Percentiles rank a stretch among this genome's conserved stretches.
phyloP scores from a whole-genome alignment of 1,139 yeast genomes.

The Barnettozyma hawaiiensis region DNA sequence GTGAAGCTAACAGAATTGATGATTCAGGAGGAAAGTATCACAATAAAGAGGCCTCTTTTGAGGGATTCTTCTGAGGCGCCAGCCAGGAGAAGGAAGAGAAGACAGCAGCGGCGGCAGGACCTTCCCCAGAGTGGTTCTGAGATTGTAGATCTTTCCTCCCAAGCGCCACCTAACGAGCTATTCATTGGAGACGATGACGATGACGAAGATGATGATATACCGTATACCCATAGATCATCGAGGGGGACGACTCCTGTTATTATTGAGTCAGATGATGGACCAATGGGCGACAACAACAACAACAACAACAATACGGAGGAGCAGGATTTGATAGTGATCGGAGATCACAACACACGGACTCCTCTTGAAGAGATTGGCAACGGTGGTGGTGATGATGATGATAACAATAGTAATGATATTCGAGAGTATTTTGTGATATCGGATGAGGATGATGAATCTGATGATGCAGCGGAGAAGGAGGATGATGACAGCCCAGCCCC shows the following conservation, averaged over 20 bases:
- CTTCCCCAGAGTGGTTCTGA: background rate
- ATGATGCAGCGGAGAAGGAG: conserved; percentile 9
- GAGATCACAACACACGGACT: background rate
- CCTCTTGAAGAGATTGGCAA: background rate
- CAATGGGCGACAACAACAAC: background rate
- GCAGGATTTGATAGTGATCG: background rate
- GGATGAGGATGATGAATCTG: conserved; percentile 16
- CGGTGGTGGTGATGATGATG: conserved; percentile 7
- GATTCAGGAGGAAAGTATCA: background rate
- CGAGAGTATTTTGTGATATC: conserved; percentile 21
- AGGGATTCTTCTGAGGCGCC: background rate
- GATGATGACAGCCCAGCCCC: conserved; percentile 6
- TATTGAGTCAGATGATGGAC: conserved; percentile 8
- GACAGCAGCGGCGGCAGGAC: too few species aligned
- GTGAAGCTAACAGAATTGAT: background rate
- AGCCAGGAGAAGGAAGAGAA: background rate
- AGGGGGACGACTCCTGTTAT: conserved; percentile 20
- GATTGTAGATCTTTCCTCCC: background rate
- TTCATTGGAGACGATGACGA: conserved; percentile 15
- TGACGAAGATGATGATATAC: conserved; percentile 25
- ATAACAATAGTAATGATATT: conserved; percentile 9
- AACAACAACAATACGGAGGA: too few species aligned
- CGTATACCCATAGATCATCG: conserved; percentile 21
- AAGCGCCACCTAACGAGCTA: background rate
- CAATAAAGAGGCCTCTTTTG: background rate